These are phyloP conservation scores for Populus simonii DNA, from an alignment of 345 rosid genomes.

Conservation along the genomic window DNA sequence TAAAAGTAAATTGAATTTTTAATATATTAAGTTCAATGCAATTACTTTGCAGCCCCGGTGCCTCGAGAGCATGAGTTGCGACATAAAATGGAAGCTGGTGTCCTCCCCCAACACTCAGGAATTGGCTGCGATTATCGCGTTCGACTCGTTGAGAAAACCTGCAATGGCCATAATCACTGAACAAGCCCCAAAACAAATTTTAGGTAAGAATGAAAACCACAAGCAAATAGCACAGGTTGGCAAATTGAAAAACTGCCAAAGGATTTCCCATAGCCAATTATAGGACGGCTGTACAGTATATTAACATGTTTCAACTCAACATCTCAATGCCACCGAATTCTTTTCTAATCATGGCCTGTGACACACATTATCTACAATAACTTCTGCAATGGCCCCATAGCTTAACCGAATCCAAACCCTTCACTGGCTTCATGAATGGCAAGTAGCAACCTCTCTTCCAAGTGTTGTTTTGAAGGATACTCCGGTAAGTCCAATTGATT, in stretches of 20 bases:
- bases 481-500: constrained; percentile 96
- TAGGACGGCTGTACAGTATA: constrained; percentile 57
- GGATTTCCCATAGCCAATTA: constrained; percentile 39
- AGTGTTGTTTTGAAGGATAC: constrained; percentile 85
- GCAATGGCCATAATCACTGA: too few species aligned
- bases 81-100: too few species aligned
- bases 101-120: too few species aligned
- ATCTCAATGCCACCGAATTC: constrained; percentile 18
- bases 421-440: constrained; percentile 96
- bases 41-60: too few species aligned
- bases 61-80: too few species aligned
- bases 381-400: constrained; percentile 28
- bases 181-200: too few species aligned
- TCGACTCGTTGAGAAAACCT: too few species aligned
- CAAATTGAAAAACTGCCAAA: constrained; percentile 48
- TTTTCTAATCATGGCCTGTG: constrained; percentile 15
- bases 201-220: too few species aligned
- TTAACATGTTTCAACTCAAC: constrained; percentile 33
- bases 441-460: constrained; percentile 83
- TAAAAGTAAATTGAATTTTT: too few species aligned
- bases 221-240: constrained; percentile 13
- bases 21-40: too few species aligned
- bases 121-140: too few species aligned
- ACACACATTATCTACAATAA: constrained; percentile 16
- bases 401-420: constrained; percentile 91